These are phyloP conservation scores for Ogataea hybrid DNA, from an alignment of 1,139 yeast genomes.

Conservation along the genomic window DNA sequence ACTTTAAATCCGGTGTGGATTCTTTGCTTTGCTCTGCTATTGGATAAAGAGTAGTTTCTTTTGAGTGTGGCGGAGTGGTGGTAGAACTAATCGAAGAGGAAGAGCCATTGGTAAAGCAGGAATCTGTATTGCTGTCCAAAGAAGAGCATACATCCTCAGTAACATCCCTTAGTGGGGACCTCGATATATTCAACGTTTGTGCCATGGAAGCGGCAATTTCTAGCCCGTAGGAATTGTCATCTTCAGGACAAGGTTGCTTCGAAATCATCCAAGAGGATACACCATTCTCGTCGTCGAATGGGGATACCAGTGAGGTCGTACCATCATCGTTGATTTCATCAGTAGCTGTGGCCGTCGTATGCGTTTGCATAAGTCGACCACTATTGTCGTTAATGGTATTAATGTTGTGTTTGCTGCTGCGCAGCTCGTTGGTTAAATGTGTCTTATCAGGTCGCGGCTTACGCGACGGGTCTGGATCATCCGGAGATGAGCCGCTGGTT, in stretches of 20 bases:
- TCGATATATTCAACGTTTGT: constrained; percentile 34
- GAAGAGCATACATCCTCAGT: no score
- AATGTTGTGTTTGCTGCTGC: constrained; percentile 12
- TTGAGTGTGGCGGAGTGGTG: no score
- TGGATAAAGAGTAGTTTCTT: no score
- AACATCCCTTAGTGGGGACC: no score
- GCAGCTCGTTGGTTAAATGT: constrained; percentile 14
- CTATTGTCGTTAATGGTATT: constrained; percentile 8
- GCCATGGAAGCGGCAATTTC: constrained; percentile 51
- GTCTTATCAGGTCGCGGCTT: constrained; percentile 24
- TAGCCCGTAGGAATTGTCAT: constrained; percentile 32
- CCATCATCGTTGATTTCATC: no score
- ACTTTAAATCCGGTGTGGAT: no score
- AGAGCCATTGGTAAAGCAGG: no score
- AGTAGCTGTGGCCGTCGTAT: neutral
- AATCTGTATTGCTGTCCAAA: no score
- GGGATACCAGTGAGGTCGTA: no score
- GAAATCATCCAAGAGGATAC: neutral
- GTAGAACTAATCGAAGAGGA: no score
- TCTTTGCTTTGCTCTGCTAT: no score
- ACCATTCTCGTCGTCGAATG: no score
- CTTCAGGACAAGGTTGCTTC: constrained; percentile 2
- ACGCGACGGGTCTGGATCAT: constrained; percentile 36
- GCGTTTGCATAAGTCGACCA: neutral
- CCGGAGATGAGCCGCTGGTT: constrained; percentile 46